These are phyloP conservation scores for Clohesyomyces aquaticus DNA, from an alignment of 495 filamentous ascomycete genomes.

Conservation along the genomic window DNA sequence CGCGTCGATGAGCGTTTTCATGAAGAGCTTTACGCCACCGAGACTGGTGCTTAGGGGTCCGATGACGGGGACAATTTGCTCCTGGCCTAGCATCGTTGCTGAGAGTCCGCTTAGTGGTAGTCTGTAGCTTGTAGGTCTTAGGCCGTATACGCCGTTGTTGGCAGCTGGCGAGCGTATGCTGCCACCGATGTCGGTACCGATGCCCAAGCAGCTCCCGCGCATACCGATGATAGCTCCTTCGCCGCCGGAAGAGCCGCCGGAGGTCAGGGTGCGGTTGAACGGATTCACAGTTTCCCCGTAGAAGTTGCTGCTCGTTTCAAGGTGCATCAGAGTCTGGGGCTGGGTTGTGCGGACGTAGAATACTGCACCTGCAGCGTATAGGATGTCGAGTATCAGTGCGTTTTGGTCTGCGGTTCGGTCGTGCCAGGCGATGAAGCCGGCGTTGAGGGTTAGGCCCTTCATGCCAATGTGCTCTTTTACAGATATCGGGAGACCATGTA, in stretches of 20 bases:
- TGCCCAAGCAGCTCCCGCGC: slow-evolving; percentile 39
- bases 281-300: slow-evolving; percentile 54
- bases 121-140: slow-evolving; percentile 63
- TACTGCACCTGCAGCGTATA: slow-evolving; percentile 54
- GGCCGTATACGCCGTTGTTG: slow-evolving; percentile 65
- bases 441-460: slow-evolving; percentile 57
- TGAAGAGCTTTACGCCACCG: slow-evolving; percentile 67
- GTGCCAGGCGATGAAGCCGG: slow-evolving; percentile 54
- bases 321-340: slow-evolving; percentile 65
- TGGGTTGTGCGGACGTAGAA: slow-evolving; percentile 60
- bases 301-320: slow-evolving; percentile 60
- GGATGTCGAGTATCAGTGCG: slow-evolving; percentile 53
- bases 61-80: slow-evolving; percentile 62
- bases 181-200: slow-evolving; percentile 46
- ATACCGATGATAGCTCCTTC: slow-evolving; percentile 43
- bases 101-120: slow-evolving; percentile 58
- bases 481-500: slow-evolving; percentile 70
- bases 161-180: slow-evolving; percentile 58
- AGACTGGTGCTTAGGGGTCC: slow-evolving; percentile 67
- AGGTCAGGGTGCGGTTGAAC: slow-evolving; percentile 37
- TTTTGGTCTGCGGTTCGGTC: slow-evolving; percentile 49
- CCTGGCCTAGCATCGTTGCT: slow-evolving; percentile 58
- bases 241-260: slow-evolving; percentile 41
- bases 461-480: slow-evolving; percentile 70
- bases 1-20: slow-evolving; percentile 59